Conservation (phyloP, 345 rosid genomes). For the Pseudoturritis turrita region DNA sequence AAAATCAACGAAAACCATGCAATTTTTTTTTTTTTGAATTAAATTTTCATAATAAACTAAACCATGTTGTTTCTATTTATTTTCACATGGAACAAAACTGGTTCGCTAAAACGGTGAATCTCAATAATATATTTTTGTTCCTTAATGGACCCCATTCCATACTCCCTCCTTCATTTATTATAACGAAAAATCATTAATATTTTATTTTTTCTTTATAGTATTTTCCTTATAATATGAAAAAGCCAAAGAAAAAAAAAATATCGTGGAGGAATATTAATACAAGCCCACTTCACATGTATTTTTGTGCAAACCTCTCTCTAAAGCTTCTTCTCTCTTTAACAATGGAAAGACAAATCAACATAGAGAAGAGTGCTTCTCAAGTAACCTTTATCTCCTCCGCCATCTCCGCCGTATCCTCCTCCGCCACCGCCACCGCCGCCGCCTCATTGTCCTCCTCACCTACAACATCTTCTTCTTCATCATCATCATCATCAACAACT, state of each 20-base stretch:
- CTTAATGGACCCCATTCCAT: constrained; percentile 19
- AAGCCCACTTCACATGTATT: constrained; percentile 33
- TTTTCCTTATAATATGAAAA: constrained; percentile 22
- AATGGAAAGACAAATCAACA: constrained; percentile 39
- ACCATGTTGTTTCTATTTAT: constrained; percentile 13
- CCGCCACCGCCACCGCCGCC: constrained; percentile 9
- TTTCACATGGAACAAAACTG: constrained; percentile 34
- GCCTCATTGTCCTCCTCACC: constrained; percentile 28
- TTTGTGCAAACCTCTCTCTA: constrained; percentile 26
- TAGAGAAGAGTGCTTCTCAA: constrained; percentile 39
- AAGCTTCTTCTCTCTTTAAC: constrained; percentile 26
- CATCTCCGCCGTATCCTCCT: background rate
- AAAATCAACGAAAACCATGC: background rate
- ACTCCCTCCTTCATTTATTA: constrained; percentile 16
- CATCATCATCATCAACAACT: constrained; percentile 23
- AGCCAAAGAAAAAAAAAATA: constrained; percentile 18
- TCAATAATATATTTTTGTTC: constrained; percentile 23
- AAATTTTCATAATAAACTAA: too few relatives aligned
- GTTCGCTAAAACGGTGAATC: constrained; percentile 29
- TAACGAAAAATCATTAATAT: background rate
- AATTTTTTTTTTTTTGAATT: too few relatives aligned
- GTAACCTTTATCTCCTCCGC: constrained; percentile 5
- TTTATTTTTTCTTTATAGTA: background rate
- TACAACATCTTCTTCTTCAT: constrained; percentile 25
- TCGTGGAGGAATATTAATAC: constrained; percentile 30